These are phyloP conservation scores for Amanita exitialis DNA, from an alignment of 768 basidiomycete species.

Conservation along the genomic window DNA sequence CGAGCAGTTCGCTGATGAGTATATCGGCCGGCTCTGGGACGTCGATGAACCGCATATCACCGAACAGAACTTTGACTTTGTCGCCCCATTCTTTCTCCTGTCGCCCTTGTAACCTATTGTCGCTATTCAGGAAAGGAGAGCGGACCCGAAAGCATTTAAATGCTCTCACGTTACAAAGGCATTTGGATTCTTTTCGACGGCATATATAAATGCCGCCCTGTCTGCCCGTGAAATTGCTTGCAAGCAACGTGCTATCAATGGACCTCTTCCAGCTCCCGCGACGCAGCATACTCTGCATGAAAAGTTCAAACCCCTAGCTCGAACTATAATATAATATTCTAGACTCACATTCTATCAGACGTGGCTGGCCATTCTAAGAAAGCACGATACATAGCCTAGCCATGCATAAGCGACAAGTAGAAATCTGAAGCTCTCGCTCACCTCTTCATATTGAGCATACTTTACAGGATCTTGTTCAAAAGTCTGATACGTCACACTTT, in stretches of 20 bases:
- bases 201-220: conserved; percentile 61
- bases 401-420: not conserved
- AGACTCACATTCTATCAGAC: conserved; percentile 51
- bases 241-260: conserved; percentile 80
- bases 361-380: conserved; percentile 55
- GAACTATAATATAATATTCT: not conserved
- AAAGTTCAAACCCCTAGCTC: conserved; percentile 6
- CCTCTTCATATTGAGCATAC: conserved; percentile 92
- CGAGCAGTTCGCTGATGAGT: conserved; percentile 89
- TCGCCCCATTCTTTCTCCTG: conserved; percentile 77
- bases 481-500: conserved; percentile 92
- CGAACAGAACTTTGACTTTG: conserved; percentile 74
- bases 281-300: conserved; percentile 68
- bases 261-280: conserved; percentile 92
- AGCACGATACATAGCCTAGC: conserved; percentile 72
- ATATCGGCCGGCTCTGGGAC: conserved; percentile 88
- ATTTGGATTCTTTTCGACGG: conserved; percentile 94
- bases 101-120: conserved; percentile 69
- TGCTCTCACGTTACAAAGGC: conserved; percentile 93
- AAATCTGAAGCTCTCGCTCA: conserved; percentile 17
- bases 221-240: conserved; percentile 61
- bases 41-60: conserved; percentile 84
- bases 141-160: conserved; percentile 12
- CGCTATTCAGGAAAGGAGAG: conserved; percentile 4
- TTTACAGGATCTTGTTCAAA: conserved; percentile 98